Base-by-base conservation (phyloP, 1,284 basidiomycete species). In the Violaceomyces palustris region DNA sequence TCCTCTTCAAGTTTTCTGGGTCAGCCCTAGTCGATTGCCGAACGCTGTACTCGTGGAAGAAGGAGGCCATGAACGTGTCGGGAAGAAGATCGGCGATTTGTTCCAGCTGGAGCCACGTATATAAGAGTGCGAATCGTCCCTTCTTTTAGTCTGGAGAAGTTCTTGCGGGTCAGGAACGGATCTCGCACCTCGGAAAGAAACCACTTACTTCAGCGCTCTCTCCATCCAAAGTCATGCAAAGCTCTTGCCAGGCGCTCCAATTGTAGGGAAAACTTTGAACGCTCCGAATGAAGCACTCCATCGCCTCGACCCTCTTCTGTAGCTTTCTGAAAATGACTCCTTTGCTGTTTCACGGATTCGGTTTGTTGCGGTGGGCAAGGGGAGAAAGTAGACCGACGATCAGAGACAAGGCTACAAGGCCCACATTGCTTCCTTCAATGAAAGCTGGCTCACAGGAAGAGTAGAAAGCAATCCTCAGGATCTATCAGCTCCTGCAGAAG, bases 41-140 rank as follows among this genome's bases (percentile, higher is more conserved):
- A 74, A 88, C 80, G 22, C 88, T 86, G 71, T 86, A 87, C 48
- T 96, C 82, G 67, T 89, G 85, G 73, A 97, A 96, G 77, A 97
- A 82, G 56, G 84, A 82, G 18, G 87, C 63, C 62, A 75, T 82
- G 42, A 90, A 79, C 2, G 84, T 83, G 63, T 89, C 83, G 2
- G 80, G 80, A 21, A 81, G 73, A 81, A 82, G 44, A 84, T 76
- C 85, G 84, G 55, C 41, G 41, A 72, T 67, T 23, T 64, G 53
- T 19, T 55, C 57, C 19, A 50, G 34, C 41, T 61, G 27, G 4
- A n/a, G n/a, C n/a, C n/a, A n/a, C n/a, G n/a, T n/a, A n/a, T n/a
- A n/a, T n/a, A n/a, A n/a, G n/a, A n/a, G n/a, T n/a, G n/a, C n/a
- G n/a, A n/a, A n/a, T n/a, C n/a, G n/a, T n/a, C n/a, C n/a, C n/a